These are phyloP conservation scores for Calonectria hawksworthii DNA, from an alignment of 2,329 filamentous ascomycete genomes.

Conservation along the genomic window DNA sequence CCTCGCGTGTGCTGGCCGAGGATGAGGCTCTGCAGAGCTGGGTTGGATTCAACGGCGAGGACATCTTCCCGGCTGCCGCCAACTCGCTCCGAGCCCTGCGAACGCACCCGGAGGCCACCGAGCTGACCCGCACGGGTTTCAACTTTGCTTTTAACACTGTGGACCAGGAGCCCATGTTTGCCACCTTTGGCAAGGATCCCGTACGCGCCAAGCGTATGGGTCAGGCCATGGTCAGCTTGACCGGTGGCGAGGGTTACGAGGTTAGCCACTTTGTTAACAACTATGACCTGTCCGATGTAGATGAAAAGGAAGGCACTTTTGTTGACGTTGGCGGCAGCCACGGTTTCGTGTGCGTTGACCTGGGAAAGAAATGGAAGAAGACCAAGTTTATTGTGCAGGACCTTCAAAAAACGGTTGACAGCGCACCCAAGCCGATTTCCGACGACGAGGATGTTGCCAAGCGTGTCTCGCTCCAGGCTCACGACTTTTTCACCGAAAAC, in stretches of 20 bases:
- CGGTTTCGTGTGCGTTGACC: conserved; percentile 68
- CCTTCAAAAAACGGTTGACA: conserved; percentile 62
- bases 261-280: conserved; percentile 65
- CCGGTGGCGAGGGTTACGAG: conserved; percentile 69
- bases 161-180: conserved; percentile 67
- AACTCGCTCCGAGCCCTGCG: conserved; percentile 61
- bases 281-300: conserved; percentile 66
- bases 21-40: conserved; percentile 65
- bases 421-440: conserved; percentile 59
- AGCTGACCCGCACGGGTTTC: conserved; percentile 64
- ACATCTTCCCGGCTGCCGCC: conserved; percentile 64
- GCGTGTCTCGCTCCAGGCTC: conserved; percentile 60
- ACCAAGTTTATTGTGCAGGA: conserved; percentile 71
- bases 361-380: conserved; percentile 64
- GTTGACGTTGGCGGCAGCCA: conserved; percentile 73
- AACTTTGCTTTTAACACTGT: conserved; percentile 65
- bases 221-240: conserved; percentile 67
- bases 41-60: conserved; percentile 68
- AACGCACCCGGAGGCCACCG: conserved; percentile 62
- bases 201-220: conserved; percentile 65
- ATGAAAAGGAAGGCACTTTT: conserved; percentile 61
- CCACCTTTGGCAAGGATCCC: conserved; percentile 64
- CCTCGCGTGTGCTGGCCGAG: conserved; percentile 64
- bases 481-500: conserved; percentile 73
- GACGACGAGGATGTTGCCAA: conserved; percentile 54